Evolutionary conservation across 257 asterid species (phyloP), one percentile per base, ranked within the genome.

Genomic region (Leptodermis oblonga): DNA sequence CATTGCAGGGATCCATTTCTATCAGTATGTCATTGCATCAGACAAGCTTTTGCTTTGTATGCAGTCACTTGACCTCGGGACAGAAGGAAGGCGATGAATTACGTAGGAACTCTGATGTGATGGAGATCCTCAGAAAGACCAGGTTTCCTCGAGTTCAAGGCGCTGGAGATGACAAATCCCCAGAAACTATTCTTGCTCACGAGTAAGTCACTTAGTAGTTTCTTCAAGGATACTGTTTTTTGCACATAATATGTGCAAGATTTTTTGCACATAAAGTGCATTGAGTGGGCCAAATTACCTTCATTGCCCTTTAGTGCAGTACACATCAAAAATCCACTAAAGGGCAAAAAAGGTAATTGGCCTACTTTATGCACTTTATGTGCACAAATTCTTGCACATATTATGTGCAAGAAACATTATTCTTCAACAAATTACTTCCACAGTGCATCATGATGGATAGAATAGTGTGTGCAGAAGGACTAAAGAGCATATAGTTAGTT

Each of bases 21-120:
- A 80, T 94, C 68, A 94, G 99, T 82, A 89, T 94, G 97, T 58
- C 84, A 67, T 82, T 94, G 88, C 99, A 94, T 81, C 98, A 91
- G 81, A 94, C 99, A 20, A 94, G 99, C 85, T 92, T 94, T 76
- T 94, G 99, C 83, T 94, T 94, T 52, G 90, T 92, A 25, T 94
- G 99, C 84, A 91, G 88, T 73, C 99, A 94, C 77, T 80, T 94
- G 81, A 91, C 99, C 9, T 91, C 99, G 1, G 99, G 99, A 58
- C 96, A 91, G 78, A 94, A 88, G 79, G 98, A 89, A 64, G 99
- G 99, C 0, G 97, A 94, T n/a, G 99, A 94, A 66, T 79, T 94
- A 58, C 97, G 99, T 8, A 73, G 99, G 71, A 94, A 94, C 68
- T 82, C 92, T 1, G 99, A 94, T 83, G 92, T 94, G 33, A 87